Evolutionary conservation across 2,329 filamentous ascomycete genomes (phyloP), one percentile per base, ranked within the genome.

Genomic region (Calonectria ilicicola): DNA sequence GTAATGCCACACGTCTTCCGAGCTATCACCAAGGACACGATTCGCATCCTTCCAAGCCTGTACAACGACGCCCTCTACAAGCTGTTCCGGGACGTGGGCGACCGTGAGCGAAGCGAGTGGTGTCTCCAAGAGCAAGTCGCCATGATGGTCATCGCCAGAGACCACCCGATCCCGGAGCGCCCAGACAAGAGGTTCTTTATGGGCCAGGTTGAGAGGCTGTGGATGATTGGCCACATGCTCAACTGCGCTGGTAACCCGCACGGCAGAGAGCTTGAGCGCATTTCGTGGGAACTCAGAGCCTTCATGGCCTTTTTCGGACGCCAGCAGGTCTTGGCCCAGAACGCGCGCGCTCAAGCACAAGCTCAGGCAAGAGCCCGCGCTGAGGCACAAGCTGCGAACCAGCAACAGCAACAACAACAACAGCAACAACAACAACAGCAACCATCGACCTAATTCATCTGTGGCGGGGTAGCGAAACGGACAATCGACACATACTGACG

Each of bases 31-130:
- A 49, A 60, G 46, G 62, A 65, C 10, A 60, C 62, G 47, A 65
- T 65, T 40, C 67, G 67, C 29, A 15, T 70, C 12, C 40, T 70
- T 38, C 67, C 60, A 0, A 9, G 17, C 19, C 3, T 2, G 17
- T 70, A 70, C 67, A 65, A 70, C 47, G 21, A 70, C 21, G 35
- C 19, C 17, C 60, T 70, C 2, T 65, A 40, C 67, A n/a, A 40
- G 17, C n/a, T 70, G 12, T 65, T 70, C 67, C 49, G 21, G 15
- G 21, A 46, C 3, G 56, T 70, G 60, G 67, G 67, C 60, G 67
- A 65, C 40, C 1, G 0, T 8, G 60, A 58, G 38, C 60, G 67
- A 8, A 19, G 40, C 40, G 12, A 7, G 15, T 70, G 67, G 67
- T 65, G 60, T 38, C 21, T 70, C 38, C 27, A 70, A 40, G 29